Evolutionary conservation across 2,329 filamentous ascomycete species (phyloP).

Genomic region (Diaporthe sp.): DNA sequence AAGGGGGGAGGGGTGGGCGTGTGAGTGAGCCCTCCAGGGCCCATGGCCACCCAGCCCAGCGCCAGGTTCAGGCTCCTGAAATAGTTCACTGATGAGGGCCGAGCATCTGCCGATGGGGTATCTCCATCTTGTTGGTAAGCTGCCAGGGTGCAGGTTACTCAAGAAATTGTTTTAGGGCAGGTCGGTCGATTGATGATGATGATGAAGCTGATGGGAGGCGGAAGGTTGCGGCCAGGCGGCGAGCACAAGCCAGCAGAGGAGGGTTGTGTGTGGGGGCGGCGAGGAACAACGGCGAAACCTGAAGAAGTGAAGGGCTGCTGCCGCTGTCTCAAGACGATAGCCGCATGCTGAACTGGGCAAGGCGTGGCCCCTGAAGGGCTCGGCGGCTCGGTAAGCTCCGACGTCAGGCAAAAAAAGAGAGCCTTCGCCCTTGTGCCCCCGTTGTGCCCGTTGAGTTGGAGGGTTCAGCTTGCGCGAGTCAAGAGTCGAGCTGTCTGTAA

Average conservation of each 20-base stretch:
- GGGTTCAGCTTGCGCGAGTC: slow-evolving; percentile 11
- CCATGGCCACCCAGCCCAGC: not conserved
- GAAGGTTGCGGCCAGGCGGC: not conserved
- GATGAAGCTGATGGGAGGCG: not conserved
- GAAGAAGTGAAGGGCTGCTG: slow-evolving; percentile 32
- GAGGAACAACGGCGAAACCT: not conserved
- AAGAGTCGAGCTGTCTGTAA: slow-evolving; percentile 4
- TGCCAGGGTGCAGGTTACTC: not conserved
- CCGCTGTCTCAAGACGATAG: slow-evolving; percentile 34
- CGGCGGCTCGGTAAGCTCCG: slow-evolving; percentile 32
- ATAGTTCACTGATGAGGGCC: slow-evolving; percentile 24
- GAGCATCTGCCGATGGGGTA: slow-evolving; percentile 12
- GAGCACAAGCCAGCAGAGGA: not conserved
- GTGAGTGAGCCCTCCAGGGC: not conserved
- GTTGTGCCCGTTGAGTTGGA: not conserved
- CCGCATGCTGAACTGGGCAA: slow-evolving; percentile 24
- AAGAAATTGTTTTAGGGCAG: not conserved
- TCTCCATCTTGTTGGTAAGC: not conserved
- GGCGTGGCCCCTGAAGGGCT: slow-evolving; percentile 18
- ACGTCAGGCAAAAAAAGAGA: slow-evolving; percentile 24
- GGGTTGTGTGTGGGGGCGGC: not conserved
- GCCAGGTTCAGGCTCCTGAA: slow-evolving; percentile 16
- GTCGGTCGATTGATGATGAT: slow-evolving; percentile 3
- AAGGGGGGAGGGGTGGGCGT: not conserved
- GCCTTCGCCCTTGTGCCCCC: not conserved